Evolutionary conservation across 2,329 filamentous ascomycete genomes (phyloP).

Genomic region (Grosmannia serpens): DNA sequence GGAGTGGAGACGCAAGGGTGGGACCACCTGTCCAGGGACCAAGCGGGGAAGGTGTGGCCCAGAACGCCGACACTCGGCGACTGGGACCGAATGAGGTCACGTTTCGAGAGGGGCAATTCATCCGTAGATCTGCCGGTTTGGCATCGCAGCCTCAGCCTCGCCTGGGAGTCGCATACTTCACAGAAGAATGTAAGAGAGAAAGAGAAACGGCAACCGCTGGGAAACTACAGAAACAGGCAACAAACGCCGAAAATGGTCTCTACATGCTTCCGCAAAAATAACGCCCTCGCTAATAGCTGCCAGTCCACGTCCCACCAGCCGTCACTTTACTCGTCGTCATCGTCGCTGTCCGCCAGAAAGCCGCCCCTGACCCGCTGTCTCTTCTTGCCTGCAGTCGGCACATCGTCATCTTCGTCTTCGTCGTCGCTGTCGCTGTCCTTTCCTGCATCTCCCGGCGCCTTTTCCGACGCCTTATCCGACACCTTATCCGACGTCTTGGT

Average conservation of each 20-base stretch:
- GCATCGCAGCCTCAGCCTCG: too few relatives aligned
- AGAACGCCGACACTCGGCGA: not conserved
- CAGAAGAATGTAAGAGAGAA: too few relatives aligned
- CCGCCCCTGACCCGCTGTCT: conserved; percentile 37
- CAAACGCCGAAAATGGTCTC: too few relatives aligned
- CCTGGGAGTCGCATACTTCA: too few relatives aligned
- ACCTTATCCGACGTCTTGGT: not conserved
- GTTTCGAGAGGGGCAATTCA: not conserved
- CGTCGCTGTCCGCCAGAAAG: conserved; percentile 49
- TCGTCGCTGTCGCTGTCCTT: conserved; percentile 6
- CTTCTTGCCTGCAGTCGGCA: conserved; percentile 21
- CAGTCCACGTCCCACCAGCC: too few relatives aligned
- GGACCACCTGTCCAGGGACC: not conserved
- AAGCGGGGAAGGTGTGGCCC: not conserved
- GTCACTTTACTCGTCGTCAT: conserved; percentile 23
- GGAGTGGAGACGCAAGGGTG: not conserved
- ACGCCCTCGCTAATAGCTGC: too few relatives aligned
- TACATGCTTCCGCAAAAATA: too few relatives aligned
- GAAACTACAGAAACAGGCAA: too few relatives aligned
- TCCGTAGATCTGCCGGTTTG: too few relatives aligned
- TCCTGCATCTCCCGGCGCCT: not conserved
- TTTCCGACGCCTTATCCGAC: not conserved
- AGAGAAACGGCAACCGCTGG: too few relatives aligned
- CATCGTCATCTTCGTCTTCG: conserved; percentile 19
- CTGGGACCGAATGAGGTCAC: not conserved